These are phyloP conservation scores for Diaporthe ilicicola DNA, from an alignment of 2,329 filamentous ascomycete species.

Conservation along the genomic window DNA sequence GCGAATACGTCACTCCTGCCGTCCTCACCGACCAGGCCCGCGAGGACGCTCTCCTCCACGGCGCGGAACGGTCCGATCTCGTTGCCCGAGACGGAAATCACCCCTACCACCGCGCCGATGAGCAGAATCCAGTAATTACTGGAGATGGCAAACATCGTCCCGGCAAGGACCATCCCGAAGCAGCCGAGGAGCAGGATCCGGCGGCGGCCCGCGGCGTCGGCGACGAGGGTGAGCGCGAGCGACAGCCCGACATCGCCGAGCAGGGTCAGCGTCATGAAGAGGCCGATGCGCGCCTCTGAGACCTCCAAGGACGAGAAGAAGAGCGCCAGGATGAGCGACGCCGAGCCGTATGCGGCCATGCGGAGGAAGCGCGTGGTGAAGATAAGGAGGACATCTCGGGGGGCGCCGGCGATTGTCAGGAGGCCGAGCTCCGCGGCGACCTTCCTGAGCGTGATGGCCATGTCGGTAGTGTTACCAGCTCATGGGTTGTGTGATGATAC, in stretches of 20 bases:
- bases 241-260: constrained; percentile 67
- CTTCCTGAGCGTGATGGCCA: constrained; percentile 19
- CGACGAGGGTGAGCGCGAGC: constrained; percentile 65
- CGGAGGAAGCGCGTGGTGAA: constrained; percentile 67
- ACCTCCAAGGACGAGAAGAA: constrained; percentile 61
- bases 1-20: constrained; percentile 65
- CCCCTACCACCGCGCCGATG: constrained; percentile 64
- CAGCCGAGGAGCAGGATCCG: constrained; percentile 63
- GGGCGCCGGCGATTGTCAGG: constrained; percentile 49
- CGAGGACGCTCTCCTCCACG: constrained; percentile 68
- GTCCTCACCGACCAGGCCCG: constrained; percentile 59
- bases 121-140: constrained; percentile 67
- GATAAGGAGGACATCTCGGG: constrained; percentile 64
- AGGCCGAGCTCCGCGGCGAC: constrained; percentile 53
- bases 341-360: constrained; percentile 69
- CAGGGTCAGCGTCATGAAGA: constrained; percentile 73
- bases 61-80: constrained; percentile 72
- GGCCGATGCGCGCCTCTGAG: constrained; percentile 61
- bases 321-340: constrained; percentile 64
- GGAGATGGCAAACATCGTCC: constrained; percentile 61
- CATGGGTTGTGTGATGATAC: neutral
- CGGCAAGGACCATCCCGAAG: constrained; percentile 63
- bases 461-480: neutral
- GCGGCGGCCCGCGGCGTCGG: constrained; percentile 65
- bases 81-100: constrained; percentile 69